Evolutionary conservation across 2,329 filamentous ascomycete genomes (phyloP).

Genomic region (Sphaerulina vaccinii): DNA sequence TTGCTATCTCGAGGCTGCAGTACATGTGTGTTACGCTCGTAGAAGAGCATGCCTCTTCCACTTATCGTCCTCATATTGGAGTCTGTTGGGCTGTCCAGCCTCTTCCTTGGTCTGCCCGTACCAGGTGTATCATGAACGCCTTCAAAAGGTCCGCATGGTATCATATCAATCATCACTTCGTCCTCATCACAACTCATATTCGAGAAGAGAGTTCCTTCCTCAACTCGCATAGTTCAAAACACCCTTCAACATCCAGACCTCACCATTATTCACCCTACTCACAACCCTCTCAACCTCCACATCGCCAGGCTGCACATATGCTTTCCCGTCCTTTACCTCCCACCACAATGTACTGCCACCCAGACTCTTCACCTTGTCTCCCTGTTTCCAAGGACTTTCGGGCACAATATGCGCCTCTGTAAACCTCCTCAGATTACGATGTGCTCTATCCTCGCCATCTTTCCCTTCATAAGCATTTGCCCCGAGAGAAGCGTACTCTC

Average conservation of each 20-base stretch:
- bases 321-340: conserved; percentile 66
- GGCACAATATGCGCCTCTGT: conserved; percentile 82
- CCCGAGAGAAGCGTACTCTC: conserved; percentile 68
- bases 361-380: conserved; percentile 65
- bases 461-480: conserved; percentile 71
- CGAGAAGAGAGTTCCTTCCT: no score
- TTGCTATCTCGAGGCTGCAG: no score
- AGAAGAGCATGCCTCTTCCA: no score
- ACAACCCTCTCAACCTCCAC: conserved; percentile 75
- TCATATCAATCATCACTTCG: no score
- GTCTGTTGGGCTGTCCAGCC: no score
- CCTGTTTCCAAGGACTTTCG: conserved; percentile 70
- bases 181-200: no score
- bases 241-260: conserved; percentile 74
- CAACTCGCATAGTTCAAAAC: conserved; percentile 54
- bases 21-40: no score
- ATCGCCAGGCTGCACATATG: conserved; percentile 72
- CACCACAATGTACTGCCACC: conserved; percentile 76
- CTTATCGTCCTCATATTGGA: no score
- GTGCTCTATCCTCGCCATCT: conserved; percentile 72
- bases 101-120: no score
- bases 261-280: conserved; percentile 78
- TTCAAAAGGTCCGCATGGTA: no score
- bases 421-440: conserved; percentile 73
- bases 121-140: no score